These are phyloP conservation scores for Morella rubra DNA, from an alignment of 306 rosid genomes.

Conservation along the genomic window DNA sequence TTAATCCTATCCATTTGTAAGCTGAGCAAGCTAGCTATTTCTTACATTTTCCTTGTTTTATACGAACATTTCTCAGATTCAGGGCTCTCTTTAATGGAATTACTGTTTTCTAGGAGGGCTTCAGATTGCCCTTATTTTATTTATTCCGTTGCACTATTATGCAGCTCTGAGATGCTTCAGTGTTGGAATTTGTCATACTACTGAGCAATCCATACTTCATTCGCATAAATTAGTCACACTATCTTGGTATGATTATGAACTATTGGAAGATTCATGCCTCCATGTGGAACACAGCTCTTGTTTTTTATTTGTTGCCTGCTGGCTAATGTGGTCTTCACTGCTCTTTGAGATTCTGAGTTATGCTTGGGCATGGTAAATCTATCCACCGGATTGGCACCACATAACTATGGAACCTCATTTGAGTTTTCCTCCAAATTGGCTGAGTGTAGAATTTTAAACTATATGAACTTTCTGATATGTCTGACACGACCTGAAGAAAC, in stretches of 20 bases:
- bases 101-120: neutral
- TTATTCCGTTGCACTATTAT: neutral
- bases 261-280: neutral
- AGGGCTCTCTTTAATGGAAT: neutral
- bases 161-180: neutral
- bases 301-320: neutral
- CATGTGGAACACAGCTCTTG: neutral
- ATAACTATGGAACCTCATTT: neutral
- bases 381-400: neutral
- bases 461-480: neutral
- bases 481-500: too few species aligned
- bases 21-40: neutral
- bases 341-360: neutral
- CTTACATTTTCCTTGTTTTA: neutral
- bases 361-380: neutral
- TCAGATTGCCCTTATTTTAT: neutral
- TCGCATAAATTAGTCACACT: neutral
- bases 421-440: neutral
- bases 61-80: neutral
- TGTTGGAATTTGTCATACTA: neutral
- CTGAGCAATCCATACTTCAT: neutral
- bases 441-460: neutral
- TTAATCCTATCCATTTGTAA: too few species aligned
- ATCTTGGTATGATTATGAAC: neutral
- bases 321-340: neutral